Base-by-base conservation (phyloP, 176 grass and related monocot genomes). In the Cenchrus purpureus region DNA sequence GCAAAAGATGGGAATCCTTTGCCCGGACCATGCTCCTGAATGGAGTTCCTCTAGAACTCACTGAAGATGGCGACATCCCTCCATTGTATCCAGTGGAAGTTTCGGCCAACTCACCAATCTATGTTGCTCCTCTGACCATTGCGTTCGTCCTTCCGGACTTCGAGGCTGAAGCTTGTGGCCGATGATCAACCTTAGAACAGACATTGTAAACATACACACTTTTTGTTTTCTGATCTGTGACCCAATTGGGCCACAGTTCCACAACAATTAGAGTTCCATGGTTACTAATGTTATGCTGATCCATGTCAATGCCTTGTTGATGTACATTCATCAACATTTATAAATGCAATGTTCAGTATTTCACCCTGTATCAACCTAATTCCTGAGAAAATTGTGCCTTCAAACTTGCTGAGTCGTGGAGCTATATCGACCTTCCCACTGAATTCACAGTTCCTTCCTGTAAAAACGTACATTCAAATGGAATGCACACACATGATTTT, bases 91-190 rank as follows among this genome's bases (percentile, higher is more conserved):
- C 97, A 0, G 84, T 91, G 7, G 43, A 81, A 51, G 88, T 86
- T 72, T 79, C 91, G 1, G 90, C 79, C 12, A 88, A 84, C 76
- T 99, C 94, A 0, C 90, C 88, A 0, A 86, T 99, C 22, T 84
- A 85, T 70, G 83, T 96, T 9, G 79, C 88, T 14, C 94, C 94
- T 37, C 58, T 97, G 25, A 92, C 91, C 19, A 91, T 99, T 70
- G 90, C 90, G 6, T 99, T 99, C 67, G 57, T 94, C 20, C 65
- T 99, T 99, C 69, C 92, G 7, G 82, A 97, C 78, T 99, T 99
- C 22, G 97, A 99, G 82, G 94, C 94, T 17, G 85, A 88, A 77
- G 94, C 88, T 78, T 99, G 97, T 62, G 40, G 56, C 10, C 48
- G 0, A 84, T 91, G 87, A 89, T 74, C 11, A 3, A 68, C 52